Conservation (phyloP, 345 rosid species). For the Hibiscus mutabilis region DNA sequence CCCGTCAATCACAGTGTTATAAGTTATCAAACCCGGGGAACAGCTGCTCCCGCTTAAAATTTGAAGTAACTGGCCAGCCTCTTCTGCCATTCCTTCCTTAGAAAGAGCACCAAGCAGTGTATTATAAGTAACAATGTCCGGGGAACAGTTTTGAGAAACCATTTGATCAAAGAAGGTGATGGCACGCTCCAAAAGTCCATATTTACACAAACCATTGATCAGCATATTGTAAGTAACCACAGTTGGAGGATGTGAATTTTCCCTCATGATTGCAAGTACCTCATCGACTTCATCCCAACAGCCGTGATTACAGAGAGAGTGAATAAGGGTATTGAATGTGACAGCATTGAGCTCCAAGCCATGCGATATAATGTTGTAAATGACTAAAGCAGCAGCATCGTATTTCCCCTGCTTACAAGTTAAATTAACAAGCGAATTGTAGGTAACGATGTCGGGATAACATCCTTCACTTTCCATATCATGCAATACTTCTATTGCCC, state of each 20-base stretch:
- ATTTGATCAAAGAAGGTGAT: conserved; percentile 56
- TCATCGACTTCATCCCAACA: conserved; percentile 72
- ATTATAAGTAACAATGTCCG: conserved; percentile 78
- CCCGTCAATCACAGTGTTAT: conserved; percentile 70
- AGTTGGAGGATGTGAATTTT: conserved; percentile 41
- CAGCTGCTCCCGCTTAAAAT: conserved; percentile 37
- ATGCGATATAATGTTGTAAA: conserved; percentile 42
- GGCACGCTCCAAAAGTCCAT: conserved; percentile 60
- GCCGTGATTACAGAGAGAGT: conserved; percentile 51
- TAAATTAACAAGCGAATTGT: conserved; percentile 60
- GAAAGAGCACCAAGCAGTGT: conserved; percentile 64
- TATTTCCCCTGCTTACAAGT: conserved; percentile 54
- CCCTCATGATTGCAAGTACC: conserved; percentile 56
- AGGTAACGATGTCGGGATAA: conserved; percentile 68
- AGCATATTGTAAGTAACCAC: conserved; percentile 71
- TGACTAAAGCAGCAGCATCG: conserved; percentile 47
- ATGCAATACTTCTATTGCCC: conserved; percentile 72
- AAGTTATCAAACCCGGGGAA: conserved; percentile 62
- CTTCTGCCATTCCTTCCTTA: conserved; percentile 59
- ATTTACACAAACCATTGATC: conserved; percentile 75
- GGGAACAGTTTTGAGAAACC: conserved; percentile 41
- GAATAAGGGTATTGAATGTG: conserved; percentile 75
- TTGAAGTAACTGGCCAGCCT: conserved; percentile 46
- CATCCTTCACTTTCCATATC: conserved; percentile 78
- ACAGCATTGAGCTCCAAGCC: conserved; percentile 59